These are phyloP conservation scores for Coprinopsis strossmayeri DNA, from an alignment of 768 basidiomycete genomes.

Conservation along the genomic window DNA sequence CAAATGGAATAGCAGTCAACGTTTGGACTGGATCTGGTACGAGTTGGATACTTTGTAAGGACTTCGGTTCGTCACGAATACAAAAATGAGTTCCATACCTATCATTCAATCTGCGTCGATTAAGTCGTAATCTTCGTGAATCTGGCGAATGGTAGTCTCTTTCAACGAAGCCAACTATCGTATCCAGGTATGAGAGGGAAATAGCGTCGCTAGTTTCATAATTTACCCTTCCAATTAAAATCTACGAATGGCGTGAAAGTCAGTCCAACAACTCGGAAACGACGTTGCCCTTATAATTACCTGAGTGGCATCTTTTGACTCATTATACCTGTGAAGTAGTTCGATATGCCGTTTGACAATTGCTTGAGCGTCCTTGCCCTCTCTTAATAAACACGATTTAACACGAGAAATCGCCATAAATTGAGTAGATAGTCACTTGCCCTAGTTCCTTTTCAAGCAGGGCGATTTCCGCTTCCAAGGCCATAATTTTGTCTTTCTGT, in stretches of 20 bases:
- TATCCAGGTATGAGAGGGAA: neutral
- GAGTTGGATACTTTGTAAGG: constrained; percentile 33
- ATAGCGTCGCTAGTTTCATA: neutral
- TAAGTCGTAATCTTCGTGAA: constrained; percentile 68
- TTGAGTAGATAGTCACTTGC: constrained; percentile 10
- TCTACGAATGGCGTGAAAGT: constrained; percentile 31
- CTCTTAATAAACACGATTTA: constrained; percentile 13
- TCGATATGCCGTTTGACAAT: constrained; percentile 9
- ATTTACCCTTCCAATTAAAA: constrained; percentile 70
- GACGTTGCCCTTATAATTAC: constrained; percentile 23
- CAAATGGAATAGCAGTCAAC: constrained; percentile 2
- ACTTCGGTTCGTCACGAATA: neutral
- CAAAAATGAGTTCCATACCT: neutral
- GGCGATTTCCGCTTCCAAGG: constrained; percentile 22
- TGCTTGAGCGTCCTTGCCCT: constrained; percentile 19
- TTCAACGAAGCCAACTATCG: constrained; percentile 64
- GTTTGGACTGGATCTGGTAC: constrained; percentile 42
- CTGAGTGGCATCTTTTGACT: constrained; percentile 69
- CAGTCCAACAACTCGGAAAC: neutral
- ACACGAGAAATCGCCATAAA: neutral
- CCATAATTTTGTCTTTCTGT: constrained; percentile 20
- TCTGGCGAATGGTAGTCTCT: constrained; percentile 64
- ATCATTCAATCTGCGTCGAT: constrained; percentile 43
- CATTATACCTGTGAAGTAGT: neutral
- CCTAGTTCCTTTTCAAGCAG: constrained; percentile 22